phyloP scores from a whole-genome alignment of 805 yeast species.

The Candida tammaniensis region DNA sequence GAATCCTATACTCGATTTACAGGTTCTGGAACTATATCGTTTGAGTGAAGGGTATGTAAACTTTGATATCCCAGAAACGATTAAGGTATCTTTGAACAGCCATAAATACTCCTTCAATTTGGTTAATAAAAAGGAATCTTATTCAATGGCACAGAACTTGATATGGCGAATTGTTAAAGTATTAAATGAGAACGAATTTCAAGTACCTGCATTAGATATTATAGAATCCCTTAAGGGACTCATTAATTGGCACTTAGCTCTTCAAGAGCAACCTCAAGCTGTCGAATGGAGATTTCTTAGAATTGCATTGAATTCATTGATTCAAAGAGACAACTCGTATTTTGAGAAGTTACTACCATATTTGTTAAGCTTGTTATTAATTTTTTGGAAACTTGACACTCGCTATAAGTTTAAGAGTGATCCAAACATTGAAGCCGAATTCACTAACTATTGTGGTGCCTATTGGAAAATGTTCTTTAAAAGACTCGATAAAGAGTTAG shows the following conservation, averaged over 20 bases:
- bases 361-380: conserved; percentile 3
- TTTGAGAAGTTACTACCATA: neutral
- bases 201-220: conserved; percentile 11
- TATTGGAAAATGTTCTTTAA: conserved; percentile 8
- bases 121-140: conserved; percentile 21
- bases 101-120: conserved; percentile 23
- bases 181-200: conserved; percentile 7
- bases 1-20: neutral
- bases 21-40: conserved; percentile 2
- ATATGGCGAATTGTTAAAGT: conserved; percentile 18
- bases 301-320: conserved; percentile 4
- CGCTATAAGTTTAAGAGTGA: neutral
- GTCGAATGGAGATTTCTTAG: conserved; percentile 10
- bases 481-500: conserved; percentile 2
- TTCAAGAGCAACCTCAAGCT: conserved; percentile 24
- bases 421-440: conserved; percentile 1
- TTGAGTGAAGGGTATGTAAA: conserved; percentile 4
- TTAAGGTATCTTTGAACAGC: conserved; percentile 15
- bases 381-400: conserved; percentile 7
- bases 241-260: conserved; percentile 30
- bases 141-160: conserved; percentile 13
- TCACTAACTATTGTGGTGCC: conserved; percentile 6
- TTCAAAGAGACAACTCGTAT: neutral
- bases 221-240: conserved; percentile 19
- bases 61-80: neutral